Base-by-base conservation (phyloP, 2,329 filamentous ascomycete species). In the Aspergillus eucalypticola region DNA sequence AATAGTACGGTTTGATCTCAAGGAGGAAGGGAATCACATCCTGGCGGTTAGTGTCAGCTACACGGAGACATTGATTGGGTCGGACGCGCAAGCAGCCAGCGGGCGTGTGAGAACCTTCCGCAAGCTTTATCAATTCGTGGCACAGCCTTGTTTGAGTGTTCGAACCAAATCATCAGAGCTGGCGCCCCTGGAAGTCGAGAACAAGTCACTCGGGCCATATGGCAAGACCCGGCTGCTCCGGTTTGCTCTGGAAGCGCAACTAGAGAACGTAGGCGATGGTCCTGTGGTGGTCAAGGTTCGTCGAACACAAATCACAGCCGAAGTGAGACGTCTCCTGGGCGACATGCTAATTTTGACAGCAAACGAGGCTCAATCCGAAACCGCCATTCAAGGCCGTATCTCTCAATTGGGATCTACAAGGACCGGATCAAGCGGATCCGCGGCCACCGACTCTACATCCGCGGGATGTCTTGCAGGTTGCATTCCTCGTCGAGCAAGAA, bases 91-190 rank as follows among this genome's bases (percentile, higher is more conserved):
- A 63, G 82, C 82, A 21, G 82, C 81, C 2, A 81, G 82, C 58
- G 84, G 83, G 4, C 85, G 91, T 53, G 89, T 90, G 39, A 83
- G 95, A 61, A 96, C 92, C 8, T 98, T 98, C 73, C 83, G 94
- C 66, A 98, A 98, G 79, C 80, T 99, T 61, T 99, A 98, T 76
- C 95, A 98, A 75, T 99, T 99, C 73, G 88, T 96, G 58, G 95
- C 93, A 72, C 94, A 96, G 79, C 87, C 91, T 41, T 90, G 92
- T 61, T 81, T 99, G 66, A 91, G 93, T 64, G 94, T 99, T 60
- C 84, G 94, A 64, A 97, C 94, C 0, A 99, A 98, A 75, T 86
- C 92, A 3, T 90, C 90, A 3, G 83, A 87, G 54, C 72, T 91
- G 58, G 71, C 82, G 44, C 74, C 79, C 2, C 68, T 78, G 10